Evolutionary conservation across 2,329 filamentous ascomycete species (phyloP).

Genomic region (Zymoseptoria brevis): DNA sequence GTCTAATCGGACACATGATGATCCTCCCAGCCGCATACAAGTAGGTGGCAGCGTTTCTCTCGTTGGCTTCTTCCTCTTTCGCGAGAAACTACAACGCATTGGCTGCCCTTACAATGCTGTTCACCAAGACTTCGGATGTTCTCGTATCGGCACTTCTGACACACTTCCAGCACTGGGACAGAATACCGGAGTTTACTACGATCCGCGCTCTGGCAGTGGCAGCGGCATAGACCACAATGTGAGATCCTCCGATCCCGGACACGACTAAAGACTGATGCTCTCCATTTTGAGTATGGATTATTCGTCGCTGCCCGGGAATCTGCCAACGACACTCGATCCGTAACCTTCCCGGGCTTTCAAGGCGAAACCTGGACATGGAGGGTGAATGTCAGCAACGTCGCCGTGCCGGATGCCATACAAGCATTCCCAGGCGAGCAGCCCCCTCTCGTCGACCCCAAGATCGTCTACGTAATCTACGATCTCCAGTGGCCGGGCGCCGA

Average conservation of each 20-base stretch:
- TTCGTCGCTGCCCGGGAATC: not conserved
- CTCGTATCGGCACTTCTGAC: not conserved
- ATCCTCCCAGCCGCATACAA: not conserved
- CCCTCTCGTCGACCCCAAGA: not conserved
- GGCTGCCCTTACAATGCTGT: not conserved
- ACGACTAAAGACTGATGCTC: no score
- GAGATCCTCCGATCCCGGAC: not conserved
- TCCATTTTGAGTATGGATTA: no score
- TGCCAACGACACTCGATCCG: not conserved
- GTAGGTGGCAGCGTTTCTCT: not conserved
- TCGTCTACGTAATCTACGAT: not conserved
- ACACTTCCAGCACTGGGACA: not conserved
- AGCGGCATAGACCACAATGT: not conserved
- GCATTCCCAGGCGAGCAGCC: not conserved
- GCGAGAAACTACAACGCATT: not conserved
- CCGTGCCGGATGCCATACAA: not conserved
- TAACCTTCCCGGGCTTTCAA: not conserved
- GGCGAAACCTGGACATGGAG: not conserved
- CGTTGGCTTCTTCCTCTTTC: not conserved
- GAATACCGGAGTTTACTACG: not conserved
- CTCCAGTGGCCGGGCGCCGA: not conserved
- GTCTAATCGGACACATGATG: no score
- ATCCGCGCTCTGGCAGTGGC: not conserved
- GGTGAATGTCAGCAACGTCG: not conserved
- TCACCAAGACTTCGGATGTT: not conserved